These are phyloP conservation scores for Corymbia maculata DNA, from an alignment of 345 rosid species.

Conservation along the genomic window DNA sequence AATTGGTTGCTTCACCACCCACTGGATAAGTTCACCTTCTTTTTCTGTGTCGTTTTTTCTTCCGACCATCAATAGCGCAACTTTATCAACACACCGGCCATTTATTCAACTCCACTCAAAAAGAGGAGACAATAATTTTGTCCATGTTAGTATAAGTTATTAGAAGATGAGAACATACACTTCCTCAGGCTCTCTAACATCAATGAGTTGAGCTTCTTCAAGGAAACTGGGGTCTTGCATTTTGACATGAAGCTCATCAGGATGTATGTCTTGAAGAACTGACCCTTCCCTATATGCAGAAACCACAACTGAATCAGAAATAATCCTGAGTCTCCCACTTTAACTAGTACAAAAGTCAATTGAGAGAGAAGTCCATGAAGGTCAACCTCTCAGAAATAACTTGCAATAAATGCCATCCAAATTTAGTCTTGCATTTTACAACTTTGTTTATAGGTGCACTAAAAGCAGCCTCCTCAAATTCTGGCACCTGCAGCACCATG, in stretches of 20 bases:
- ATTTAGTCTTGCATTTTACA: slow-evolving; percentile 73
- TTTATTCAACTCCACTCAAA: neutral
- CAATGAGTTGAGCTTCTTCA: slow-evolving; percentile 76
- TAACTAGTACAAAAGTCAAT: neutral
- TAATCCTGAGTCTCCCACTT: neutral
- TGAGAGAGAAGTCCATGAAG: neutral
- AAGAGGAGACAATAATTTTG: neutral
- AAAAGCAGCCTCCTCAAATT: slow-evolving; percentile 93
- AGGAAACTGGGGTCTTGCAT: slow-evolving; percentile 67
- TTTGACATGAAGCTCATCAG: slow-evolving; percentile 62
- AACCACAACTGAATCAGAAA: neutral
- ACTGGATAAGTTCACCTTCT: neutral
- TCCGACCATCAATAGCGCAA: neutral
- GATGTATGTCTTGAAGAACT: slow-evolving; percentile 44
- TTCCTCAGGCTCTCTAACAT: slow-evolving; percentile 92
- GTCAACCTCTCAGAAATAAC: slow-evolving; percentile 82
- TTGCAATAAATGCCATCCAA: slow-evolving; percentile 91
- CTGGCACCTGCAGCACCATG: slow-evolving; percentile 53
- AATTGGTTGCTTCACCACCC: neutral
- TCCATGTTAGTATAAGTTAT: neutral
- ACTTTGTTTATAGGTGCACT: slow-evolving; percentile 58
- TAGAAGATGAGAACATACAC: slow-evolving; percentile 41
- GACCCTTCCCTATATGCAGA: slow-evolving; percentile 34
- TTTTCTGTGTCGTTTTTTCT: neutral
- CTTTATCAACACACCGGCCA: neutral